Evolutionary conservation across 106 monocot genomes (phyloP).

Genomic region (Narthecium ossifragum): DNA sequence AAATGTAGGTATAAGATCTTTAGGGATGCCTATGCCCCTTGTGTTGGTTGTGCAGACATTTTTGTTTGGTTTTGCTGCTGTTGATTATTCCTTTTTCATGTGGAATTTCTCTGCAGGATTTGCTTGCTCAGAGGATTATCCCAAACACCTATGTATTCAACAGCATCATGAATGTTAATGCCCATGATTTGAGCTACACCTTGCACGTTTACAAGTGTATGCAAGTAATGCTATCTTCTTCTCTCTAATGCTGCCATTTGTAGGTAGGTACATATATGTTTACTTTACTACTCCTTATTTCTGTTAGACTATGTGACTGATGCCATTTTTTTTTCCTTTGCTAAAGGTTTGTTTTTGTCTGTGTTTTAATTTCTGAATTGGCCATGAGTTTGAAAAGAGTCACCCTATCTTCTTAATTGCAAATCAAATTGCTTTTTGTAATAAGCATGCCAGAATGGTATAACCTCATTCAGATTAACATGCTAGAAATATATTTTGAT

Average conservation of each 20-base stretch:
- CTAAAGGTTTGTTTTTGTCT: no score
- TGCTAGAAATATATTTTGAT: no score
- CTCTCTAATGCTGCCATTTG: constrained; percentile 39
- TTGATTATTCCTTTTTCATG: neutral
- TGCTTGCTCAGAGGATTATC: constrained; percentile 58
- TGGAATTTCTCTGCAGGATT: constrained; percentile 45
- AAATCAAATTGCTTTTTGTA: no score
- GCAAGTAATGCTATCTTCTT: constrained; percentile 79
- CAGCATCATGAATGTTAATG: constrained; percentile 96
- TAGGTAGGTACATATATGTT: constrained; percentile 32
- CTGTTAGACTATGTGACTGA: no score
- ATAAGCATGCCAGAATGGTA: no score
- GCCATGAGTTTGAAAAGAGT: no score
- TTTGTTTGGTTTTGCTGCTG: neutral
- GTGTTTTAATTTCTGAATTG: no score
- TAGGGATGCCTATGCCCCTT: no score
- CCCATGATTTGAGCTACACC: constrained; percentile 83
- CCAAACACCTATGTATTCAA: constrained; percentile 82
- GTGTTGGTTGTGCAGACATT: neutral
- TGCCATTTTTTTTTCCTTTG: neutral
- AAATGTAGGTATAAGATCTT: no score
- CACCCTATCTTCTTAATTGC: no score
- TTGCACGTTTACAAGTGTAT: constrained; percentile 72
- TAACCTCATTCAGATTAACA: no score
- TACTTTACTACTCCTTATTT: neutral